phyloP scores from a whole-genome alignment of 441 rosid genomes.

The Codiaeum variegatum region DNA sequence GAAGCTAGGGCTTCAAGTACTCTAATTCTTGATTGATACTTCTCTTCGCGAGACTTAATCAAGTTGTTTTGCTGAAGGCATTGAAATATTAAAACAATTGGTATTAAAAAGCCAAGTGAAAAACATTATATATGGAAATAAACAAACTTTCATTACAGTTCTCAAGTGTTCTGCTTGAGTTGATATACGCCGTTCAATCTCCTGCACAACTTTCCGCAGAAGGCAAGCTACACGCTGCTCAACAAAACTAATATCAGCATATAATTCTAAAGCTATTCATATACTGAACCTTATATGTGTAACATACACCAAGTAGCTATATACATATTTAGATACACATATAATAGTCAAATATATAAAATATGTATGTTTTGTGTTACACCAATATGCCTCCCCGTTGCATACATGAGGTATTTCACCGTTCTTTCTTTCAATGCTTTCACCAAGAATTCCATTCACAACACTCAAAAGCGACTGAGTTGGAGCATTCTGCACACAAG shows the following conservation, averaged over 20 bases:
- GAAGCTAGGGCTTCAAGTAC: conserved; percentile 89
- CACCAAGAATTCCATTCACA: conserved; percentile 77
- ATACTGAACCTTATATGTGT: neutral
- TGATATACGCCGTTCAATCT: conserved; percentile 90
- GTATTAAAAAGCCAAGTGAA: conserved; percentile 11
- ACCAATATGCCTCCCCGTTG: neutral
- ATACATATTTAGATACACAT: neutral
- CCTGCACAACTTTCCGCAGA: conserved; percentile 77
- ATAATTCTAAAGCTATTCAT: neutral
- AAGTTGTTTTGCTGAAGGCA: conserved; percentile 71
- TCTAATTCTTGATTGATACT: conserved; percentile 69
- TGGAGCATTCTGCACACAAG: conserved; percentile 71
- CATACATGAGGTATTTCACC: conserved; percentile 83
- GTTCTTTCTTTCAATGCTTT: conserved; percentile 62
- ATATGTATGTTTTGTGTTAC: neutral
- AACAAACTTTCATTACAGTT: conserved; percentile 46
- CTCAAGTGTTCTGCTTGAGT: conserved; percentile 91
- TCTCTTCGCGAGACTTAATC: conserved; percentile 80
- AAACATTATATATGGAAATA: conserved; percentile 2
- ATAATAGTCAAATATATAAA: neutral
- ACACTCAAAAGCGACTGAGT: conserved; percentile 84
- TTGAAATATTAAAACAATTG: conserved; percentile 15
- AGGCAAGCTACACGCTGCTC: conserved; percentile 74
- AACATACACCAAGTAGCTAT: neutral
- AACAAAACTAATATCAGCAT: conserved; percentile 13